These are phyloP conservation scores for Pelargonium nanum DNA, from an alignment of 345 rosid genomes.

Conservation along the genomic window DNA sequence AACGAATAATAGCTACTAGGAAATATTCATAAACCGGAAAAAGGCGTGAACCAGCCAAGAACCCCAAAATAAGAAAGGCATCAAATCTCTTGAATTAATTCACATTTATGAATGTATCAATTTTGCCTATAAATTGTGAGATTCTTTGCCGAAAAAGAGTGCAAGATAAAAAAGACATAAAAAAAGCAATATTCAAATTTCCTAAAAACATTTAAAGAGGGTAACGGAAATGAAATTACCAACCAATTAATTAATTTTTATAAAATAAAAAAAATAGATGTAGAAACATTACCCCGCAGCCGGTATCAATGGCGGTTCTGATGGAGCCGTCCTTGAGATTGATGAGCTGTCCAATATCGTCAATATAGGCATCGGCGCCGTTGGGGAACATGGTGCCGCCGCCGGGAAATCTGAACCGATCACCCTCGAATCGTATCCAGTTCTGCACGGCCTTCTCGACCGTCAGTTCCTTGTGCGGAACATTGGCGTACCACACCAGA, in stretches of 20 bases:
- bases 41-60: no score
- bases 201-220: no score
- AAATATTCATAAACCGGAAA: no score
- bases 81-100: no score
- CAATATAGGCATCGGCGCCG: slow-evolving; percentile 40
- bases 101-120: no score
- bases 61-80: no score
- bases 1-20: no score
- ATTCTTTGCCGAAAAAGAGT: background rate
- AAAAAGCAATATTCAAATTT: background rate
- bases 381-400: slow-evolving; percentile 51
- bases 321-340: slow-evolving; percentile 14
- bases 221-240: no score
- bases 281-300: slow-evolving; percentile 15
- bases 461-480: slow-evolving; percentile 42
- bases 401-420: slow-evolving; percentile 38
- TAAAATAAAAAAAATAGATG: background rate
- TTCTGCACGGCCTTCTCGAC: slow-evolving; percentile 51
- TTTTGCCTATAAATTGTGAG: background rate
- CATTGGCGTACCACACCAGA: slow-evolving; percentile 38
- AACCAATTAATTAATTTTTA: no score
- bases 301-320: slow-evolving; percentile 17
- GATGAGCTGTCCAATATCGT: slow-evolving; percentile 14
- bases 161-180: background rate
- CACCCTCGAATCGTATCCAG: slow-evolving; percentile 38